Conservation (phyloP, 1,284 basidiomycete genomes). For the Fomitopsis schrenkii region DNA sequence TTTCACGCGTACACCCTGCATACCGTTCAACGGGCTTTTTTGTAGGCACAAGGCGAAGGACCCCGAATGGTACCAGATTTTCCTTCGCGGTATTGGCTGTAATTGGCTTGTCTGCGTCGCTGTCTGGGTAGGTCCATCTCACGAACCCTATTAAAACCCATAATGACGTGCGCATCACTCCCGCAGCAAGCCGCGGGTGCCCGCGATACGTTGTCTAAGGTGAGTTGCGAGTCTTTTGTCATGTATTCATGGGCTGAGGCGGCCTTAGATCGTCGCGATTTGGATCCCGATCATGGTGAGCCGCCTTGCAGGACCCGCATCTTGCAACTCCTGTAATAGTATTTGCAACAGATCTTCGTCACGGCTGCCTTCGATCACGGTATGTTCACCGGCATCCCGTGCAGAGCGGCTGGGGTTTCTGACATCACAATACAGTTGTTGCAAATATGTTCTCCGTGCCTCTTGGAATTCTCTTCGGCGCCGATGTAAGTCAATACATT, state of each 20-base stretch:
- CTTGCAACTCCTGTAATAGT: background rate
- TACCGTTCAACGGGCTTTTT: background rate
- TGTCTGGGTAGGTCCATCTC: constrained; percentile 50
- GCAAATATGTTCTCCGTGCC: constrained; percentile 77
- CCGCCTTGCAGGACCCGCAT: background rate
- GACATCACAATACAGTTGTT: constrained; percentile 36
- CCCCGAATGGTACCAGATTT: constrained; percentile 71
- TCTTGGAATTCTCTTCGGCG: constrained; percentile 69
- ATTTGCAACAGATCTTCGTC: constrained; percentile 53
- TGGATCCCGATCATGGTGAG: constrained; percentile 76
- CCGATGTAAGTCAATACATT: constrained; percentile 40
- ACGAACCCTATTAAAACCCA: background rate
- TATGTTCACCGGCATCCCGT: constrained; percentile 22
- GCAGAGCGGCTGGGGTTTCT: background rate
- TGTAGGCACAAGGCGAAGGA: constrained; percentile 56
- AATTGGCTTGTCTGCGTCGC: constrained; percentile 80
- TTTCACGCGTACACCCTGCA: background rate
- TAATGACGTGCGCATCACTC: background rate
- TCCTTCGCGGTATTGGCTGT: constrained; percentile 73
- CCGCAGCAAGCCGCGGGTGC: constrained; percentile 69
- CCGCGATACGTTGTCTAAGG: constrained; percentile 70
- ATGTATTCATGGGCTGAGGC: background rate
- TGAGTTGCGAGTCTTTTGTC: constrained; percentile 15
- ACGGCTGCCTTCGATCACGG: constrained; percentile 72
- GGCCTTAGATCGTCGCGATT: constrained; percentile 50